Conservation (phyloP, 2,329 filamentous ascomycete genomes). For the Aureobasidium musti region DNA sequence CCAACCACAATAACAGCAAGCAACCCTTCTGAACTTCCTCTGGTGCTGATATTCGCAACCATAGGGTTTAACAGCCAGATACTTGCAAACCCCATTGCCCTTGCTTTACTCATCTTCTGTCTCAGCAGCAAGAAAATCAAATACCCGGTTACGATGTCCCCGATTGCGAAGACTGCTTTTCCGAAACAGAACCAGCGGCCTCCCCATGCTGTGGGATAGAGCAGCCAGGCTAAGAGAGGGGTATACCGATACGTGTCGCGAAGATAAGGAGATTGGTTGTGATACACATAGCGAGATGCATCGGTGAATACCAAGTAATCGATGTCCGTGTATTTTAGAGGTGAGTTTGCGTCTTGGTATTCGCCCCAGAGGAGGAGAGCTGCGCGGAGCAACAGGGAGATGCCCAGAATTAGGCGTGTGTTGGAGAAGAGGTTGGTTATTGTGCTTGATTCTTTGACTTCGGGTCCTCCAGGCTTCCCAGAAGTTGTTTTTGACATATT, state of each 20-base stretch:
- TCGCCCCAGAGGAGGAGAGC: slow-evolving; percentile 81
- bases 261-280: slow-evolving; percentile 73
- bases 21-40: slow-evolving; percentile 90
- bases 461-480: not conserved
- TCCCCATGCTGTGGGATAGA: slow-evolving; percentile 73
- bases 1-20: slow-evolving; percentile 81
- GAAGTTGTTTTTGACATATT: not conserved
- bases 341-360: slow-evolving; percentile 87
- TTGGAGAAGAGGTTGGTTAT: slow-evolving; percentile 17
- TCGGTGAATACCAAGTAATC: slow-evolving; percentile 99
- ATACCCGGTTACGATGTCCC: slow-evolving; percentile 83
- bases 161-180: slow-evolving; percentile 80
- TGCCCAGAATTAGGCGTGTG: slow-evolving; percentile 43
- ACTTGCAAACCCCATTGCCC: slow-evolving; percentile 73
- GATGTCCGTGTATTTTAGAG: slow-evolving; percentile 97
- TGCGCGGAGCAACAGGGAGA: slow-evolving; percentile 64
- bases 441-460: not conserved
- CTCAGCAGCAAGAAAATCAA: slow-evolving; percentile 63
- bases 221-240: slow-evolving; percentile 85
- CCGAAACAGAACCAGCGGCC: slow-evolving; percentile 75
- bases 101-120: slow-evolving; percentile 42
- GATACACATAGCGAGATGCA: slow-evolving; percentile 74
- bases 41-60: slow-evolving; percentile 94
- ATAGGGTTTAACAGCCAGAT: slow-evolving; percentile 97
- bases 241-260: slow-evolving; percentile 97